Conservation (phyloP, 352 stramenopile species). For the Pythium dissimile region DNA sequence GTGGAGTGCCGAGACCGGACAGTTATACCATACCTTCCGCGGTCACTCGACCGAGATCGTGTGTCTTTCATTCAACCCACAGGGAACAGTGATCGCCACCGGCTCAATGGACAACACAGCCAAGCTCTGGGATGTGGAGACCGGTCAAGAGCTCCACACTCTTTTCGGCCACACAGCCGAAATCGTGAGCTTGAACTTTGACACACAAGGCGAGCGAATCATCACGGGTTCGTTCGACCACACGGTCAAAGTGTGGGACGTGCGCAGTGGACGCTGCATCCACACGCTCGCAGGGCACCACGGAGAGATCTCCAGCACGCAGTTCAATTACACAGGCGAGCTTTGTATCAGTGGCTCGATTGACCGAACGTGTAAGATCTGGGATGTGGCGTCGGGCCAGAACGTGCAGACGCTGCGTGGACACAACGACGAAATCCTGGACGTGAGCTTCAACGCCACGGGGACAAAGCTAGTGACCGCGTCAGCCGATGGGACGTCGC, state of each 20-base stretch:
- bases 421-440: constrained; percentile 95
- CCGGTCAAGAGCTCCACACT: constrained; percentile 92
- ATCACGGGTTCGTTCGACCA: constrained; percentile 96
- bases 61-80: constrained; percentile 94
- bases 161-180: constrained; percentile 93
- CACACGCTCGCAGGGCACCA: constrained; percentile 92
- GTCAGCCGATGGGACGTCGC: constrained; percentile 90
- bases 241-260: constrained; percentile 92
- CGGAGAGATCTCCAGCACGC: constrained; percentile 93
- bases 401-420: constrained; percentile 92
- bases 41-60: constrained; percentile 96
- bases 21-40: constrained; percentile 93
- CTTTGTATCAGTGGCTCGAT: constrained; percentile 93
- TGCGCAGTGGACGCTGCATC: constrained; percentile 83
- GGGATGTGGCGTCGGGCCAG: constrained; percentile 88
- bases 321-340: constrained; percentile 94
- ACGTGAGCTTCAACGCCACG: constrained; percentile 94
- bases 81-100: constrained; percentile 89
- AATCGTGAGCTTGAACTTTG: constrained; percentile 94
- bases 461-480: constrained; percentile 94
- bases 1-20: constrained; percentile 92
- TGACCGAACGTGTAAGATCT: constrained; percentile 94
- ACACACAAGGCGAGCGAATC: constrained; percentile 90
- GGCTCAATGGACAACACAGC: constrained; percentile 94
- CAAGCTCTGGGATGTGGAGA: constrained; percentile 95